These are phyloP conservation scores for Perkinsela sp. DNA, from an alignment of 208 protist species.

Conservation along the genomic window DNA sequence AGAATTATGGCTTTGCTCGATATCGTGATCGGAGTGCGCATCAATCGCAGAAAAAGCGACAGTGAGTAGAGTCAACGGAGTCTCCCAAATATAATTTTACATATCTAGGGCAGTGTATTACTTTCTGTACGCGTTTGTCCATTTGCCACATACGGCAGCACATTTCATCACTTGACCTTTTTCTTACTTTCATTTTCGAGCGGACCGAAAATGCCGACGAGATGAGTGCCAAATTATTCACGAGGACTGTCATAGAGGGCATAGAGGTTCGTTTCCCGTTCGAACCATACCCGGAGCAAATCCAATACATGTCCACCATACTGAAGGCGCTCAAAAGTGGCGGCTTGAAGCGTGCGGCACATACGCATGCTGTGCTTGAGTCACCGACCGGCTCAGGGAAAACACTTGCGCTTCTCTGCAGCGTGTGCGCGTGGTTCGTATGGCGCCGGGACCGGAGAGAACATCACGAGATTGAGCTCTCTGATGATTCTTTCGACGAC, in stretches of 20 bases:
- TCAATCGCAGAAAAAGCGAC: not conserved
- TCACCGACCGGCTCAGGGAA: slow-evolving; percentile 88
- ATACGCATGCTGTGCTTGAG: slow-evolving; percentile 58
- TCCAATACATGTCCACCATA: slow-evolving; percentile 76
- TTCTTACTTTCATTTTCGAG: too few relatives aligned
- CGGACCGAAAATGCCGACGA: not conserved
- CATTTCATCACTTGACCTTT: too few relatives aligned
- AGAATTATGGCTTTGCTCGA: not conserved
- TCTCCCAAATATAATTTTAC: too few relatives aligned
- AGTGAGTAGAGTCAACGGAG: too few relatives aligned
- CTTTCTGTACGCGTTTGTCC: too few relatives aligned
- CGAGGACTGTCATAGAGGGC: not conserved
- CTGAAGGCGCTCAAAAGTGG: slow-evolving; percentile 30
- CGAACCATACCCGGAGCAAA: slow-evolving; percentile 66
- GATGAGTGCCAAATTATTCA: not conserved
- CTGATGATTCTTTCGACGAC: not conserved
- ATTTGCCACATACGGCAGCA: too few relatives aligned
- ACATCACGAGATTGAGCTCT: not conserved
- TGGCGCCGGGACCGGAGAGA: not conserved
- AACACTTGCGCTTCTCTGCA: slow-evolving; percentile 74
- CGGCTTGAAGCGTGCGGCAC: not conserved
- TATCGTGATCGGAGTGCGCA: not conserved
- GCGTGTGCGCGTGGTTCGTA: slow-evolving; percentile 27
- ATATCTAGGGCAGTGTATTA: too few relatives aligned
- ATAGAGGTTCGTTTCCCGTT: slow-evolving; percentile 36